phyloP scores from a whole-genome alignment of 1,284 basidiomycete genomes.

The Boletellus deceptivus region DNA sequence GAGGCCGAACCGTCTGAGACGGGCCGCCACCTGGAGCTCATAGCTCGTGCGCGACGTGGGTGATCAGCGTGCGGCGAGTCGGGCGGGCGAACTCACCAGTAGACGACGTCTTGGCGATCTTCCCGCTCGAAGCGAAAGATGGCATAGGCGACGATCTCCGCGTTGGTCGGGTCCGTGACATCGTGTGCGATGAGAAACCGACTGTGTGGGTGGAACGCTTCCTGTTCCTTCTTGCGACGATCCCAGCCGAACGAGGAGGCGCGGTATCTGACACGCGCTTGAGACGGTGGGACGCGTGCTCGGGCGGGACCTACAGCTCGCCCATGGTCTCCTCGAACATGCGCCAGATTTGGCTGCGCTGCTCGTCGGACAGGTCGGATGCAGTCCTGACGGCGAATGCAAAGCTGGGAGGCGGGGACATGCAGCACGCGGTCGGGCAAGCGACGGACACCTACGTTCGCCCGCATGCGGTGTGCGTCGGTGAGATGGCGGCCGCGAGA shows the following conservation, averaged over 20 bases:
- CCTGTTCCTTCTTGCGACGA: constrained; percentile 49
- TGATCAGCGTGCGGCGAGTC: background rate
- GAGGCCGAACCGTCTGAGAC: constrained; percentile 49
- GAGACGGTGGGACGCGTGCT: background rate
- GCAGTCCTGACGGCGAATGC: constrained; percentile 36
- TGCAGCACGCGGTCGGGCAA: background rate
- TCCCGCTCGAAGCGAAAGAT: constrained; percentile 76
- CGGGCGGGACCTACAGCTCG: constrained; percentile 24
- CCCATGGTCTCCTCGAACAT: constrained; percentile 62
- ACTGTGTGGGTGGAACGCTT: constrained; percentile 58
- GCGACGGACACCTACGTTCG: constrained; percentile 17
- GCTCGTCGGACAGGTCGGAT: constrained; percentile 37
- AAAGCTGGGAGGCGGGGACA: constrained; percentile 32
- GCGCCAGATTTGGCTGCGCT: constrained; percentile 49
- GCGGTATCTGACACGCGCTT: constrained; percentile 40
- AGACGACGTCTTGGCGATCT: constrained; percentile 53
- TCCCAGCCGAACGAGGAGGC: constrained; percentile 69
- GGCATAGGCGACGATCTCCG: constrained; percentile 50
- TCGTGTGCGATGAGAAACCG: constrained; percentile 55
- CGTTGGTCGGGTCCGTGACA: constrained; percentile 2
- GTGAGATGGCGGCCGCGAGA: constrained; percentile 17
- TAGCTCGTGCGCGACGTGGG: constrained; percentile 47
- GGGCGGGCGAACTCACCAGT: constrained; percentile 50
- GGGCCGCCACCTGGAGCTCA: constrained; percentile 59
- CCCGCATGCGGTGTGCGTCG: constrained; percentile 5